Evolutionary conservation across 2,329 filamentous ascomycete species (phyloP), one percentile per base, ranked within the genome.

Genomic region (Neonectria ditissima): DNA sequence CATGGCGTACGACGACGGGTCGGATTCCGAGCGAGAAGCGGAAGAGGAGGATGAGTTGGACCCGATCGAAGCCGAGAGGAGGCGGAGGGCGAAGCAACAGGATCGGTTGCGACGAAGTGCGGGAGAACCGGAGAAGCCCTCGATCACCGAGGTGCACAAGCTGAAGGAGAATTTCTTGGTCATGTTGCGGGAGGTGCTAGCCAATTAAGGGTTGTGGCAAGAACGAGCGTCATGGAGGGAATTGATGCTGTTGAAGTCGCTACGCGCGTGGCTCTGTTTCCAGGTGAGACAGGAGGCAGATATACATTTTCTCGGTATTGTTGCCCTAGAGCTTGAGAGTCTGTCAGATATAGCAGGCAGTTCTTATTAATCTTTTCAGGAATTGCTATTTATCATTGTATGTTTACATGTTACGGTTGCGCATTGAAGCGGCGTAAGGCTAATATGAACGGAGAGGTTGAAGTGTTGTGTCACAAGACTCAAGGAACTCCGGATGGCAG

Each of bases 21-120:
- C 82, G 8, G 83, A 90, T 13, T 86, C 88, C 6, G 88, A 90
- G 62, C 87, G 90, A 30, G 90, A 91, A 55, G 89, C 91, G n/a
- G 90, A 91, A 59, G 87, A 86, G 13, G 90, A 92, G 55, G 93
- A 97, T 61, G 90, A 94, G 62, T 79, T 92, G 65, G 94, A 98
- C 74, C 94, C 95, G 1, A 97, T 99, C 68, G 89, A 90, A 66
- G 92, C 92, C 6, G 96, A 98, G 82, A 84, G 95, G 63, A 91
- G 90, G 73, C 86, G 93, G 64, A 86, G 95, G 67, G 86, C 88
- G 9, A 92, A 90, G 82, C 89, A 87, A 70, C 92, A 94, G 75
- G 94, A 97, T 75, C 87, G 91, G 63, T 83, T 99, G 56, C 87
- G 93, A 67, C 85, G 93, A 56, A 91, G 87, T 45, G 93, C 94